A percentile compares a stretch with the other conserved stretches of the same genome.
Conservation (phyloP, 163 green algal genomes). For the Prototheca cutis region DNA sequence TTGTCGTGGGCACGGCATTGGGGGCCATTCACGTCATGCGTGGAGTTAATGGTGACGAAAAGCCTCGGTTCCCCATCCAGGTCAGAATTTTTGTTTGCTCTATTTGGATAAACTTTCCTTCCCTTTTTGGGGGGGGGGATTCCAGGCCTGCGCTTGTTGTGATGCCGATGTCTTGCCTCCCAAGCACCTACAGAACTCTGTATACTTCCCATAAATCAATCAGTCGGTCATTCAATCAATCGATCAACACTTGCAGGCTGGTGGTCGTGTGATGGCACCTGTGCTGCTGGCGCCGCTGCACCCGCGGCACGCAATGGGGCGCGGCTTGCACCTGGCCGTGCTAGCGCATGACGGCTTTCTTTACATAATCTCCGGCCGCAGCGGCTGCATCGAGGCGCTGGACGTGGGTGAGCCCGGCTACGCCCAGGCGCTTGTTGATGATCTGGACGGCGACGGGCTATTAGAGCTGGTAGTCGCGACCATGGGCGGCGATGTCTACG, state of each 20-base stretch:
- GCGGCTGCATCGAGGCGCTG: slow-evolving; percentile 61
- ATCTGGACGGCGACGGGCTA: slow-evolving; percentile 67
- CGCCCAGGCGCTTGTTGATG: slow-evolving; percentile 79
- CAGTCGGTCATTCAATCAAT: too few relatives aligned
- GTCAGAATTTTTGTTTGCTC: neutral
- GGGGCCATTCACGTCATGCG: slow-evolving; percentile 73
- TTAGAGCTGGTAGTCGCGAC: slow-evolving; percentile 87
- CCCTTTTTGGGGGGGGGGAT: too few relatives aligned
- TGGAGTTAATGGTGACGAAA: slow-evolving; percentile 39
- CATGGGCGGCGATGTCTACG: slow-evolving; percentile 92
- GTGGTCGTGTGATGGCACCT: slow-evolving; percentile 47
- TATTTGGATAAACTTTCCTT: too few relatives aligned
- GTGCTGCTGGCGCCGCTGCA: slow-evolving; percentile 29
- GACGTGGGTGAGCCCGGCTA: slow-evolving; percentile 84
- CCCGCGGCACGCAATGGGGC: neutral
- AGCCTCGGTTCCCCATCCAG: slow-evolving; percentile 71
- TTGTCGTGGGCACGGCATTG: slow-evolving; percentile 71
- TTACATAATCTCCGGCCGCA: slow-evolving; percentile 77
- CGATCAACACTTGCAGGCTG: slow-evolving; percentile 29
- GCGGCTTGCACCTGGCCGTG: slow-evolving; percentile 57
- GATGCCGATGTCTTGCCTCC: too few relatives aligned
- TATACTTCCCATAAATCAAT: too few relatives aligned
- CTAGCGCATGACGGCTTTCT: slow-evolving; percentile 86
- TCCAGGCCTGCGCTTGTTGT: too few relatives aligned
- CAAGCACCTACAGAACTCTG: too few relatives aligned